Evolutionary conservation across 768 basidiomycete genomes (phyloP).

Genomic region (Leccinum barrowsii): DNA sequence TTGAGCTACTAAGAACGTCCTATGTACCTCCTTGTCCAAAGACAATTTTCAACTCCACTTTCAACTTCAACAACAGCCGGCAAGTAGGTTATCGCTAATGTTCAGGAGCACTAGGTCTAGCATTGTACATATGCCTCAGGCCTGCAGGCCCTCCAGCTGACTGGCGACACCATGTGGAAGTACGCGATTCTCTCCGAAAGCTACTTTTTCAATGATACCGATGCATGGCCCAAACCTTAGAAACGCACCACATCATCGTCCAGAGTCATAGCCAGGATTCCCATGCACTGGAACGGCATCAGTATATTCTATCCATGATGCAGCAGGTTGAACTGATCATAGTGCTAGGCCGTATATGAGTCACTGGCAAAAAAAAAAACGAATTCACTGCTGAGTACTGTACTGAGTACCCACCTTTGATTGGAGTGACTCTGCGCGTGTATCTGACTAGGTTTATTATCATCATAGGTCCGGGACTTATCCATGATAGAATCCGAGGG

Average conservation of each 20-base stretch:
- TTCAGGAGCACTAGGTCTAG: neutral
- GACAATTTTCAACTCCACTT: neutral
- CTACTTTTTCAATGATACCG: no score
- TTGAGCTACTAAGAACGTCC: neutral
- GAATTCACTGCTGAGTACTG: neutral
- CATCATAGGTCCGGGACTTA: neutral
- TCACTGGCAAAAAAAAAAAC: neutral
- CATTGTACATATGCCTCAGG: neutral
- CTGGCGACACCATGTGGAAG: neutral
- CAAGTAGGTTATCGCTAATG: no score
- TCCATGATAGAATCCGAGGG: constrained; percentile 6
- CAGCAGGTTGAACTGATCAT: neutral
- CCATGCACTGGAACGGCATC: neutral
- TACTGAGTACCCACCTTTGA: neutral
- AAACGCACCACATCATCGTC: neutral
- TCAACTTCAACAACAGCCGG: no score
- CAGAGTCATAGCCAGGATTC: no score
- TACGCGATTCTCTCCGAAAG: neutral
- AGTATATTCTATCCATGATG: neutral
- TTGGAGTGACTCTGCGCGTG: neutral
- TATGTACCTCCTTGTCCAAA: neutral
- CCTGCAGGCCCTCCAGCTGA: neutral
- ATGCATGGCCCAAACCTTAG: neutral
- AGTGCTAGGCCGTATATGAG: neutral
- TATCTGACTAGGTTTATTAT: neutral